A percentile compares a stretch with the other conserved stretches of the same genome.
Evolutionary conservation across 371 early-diverging fungal genomes (phyloP).

Genomic region (Apophysomyces trapeziformis): DNA sequence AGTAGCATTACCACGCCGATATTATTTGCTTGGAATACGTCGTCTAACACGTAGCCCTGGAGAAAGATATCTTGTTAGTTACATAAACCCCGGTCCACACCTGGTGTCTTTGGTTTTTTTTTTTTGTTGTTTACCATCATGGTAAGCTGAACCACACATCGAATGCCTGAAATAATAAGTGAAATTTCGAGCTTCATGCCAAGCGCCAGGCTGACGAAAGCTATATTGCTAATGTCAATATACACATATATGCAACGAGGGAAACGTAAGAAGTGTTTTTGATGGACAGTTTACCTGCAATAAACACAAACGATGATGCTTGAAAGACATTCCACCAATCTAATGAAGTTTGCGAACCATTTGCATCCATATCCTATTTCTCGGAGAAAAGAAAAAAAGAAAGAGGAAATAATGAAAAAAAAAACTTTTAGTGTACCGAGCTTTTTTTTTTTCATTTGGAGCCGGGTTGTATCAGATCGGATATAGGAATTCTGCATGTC

Average conservation of each 20-base stretch:
- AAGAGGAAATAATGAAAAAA: constrained; percentile 12
- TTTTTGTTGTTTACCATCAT: constrained; percentile 37
- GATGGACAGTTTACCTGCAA: constrained; percentile 36
- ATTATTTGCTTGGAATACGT: constrained; percentile 42
- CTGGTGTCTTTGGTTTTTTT: background rate
- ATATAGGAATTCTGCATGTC: background rate
- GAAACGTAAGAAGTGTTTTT: background rate
- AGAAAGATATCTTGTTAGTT: background rate
- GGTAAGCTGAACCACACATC: constrained; percentile 51
- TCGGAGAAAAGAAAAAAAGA: constrained; percentile 20
- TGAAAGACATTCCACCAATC: constrained; percentile 47
- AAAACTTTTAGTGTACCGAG: background rate
- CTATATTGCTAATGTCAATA: constrained; percentile 19
- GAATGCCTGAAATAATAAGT: constrained; percentile 39
- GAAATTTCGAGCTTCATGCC: constrained; percentile 46
- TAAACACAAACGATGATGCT: constrained; percentile 39
- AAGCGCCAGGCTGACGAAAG: constrained; percentile 34
- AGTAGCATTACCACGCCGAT: constrained; percentile 38
- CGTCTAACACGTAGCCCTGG: constrained; percentile 49
- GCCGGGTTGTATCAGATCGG: constrained; percentile 8
- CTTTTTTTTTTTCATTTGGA: constrained; percentile 1
- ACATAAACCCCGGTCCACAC: too few species aligned
- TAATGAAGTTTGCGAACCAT: constrained; percentile 24
- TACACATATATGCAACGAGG: background rate
- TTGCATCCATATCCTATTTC: constrained; percentile 8